A percentile compares a stretch with the other conserved stretches of the same genome.
Evolutionary conservation across 768 basidiomycete species (phyloP).

Genomic region (Paxillus rubicundulus): DNA sequence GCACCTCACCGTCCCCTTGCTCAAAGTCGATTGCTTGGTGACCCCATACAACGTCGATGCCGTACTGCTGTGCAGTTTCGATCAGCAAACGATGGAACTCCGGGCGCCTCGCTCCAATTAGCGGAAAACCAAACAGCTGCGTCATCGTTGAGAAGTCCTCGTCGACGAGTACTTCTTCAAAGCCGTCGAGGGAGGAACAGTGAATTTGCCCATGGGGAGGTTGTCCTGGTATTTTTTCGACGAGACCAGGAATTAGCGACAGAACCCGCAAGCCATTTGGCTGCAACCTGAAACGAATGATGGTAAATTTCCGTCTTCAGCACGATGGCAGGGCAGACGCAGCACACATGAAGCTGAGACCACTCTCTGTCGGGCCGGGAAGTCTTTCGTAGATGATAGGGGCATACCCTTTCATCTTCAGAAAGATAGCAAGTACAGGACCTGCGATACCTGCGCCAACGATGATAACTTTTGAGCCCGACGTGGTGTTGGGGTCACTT

Average conservation of each 20-base stretch:
- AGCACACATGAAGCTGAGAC: conserved; percentile 35
- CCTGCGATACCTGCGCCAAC: conserved; percentile 41
- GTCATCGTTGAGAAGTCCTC: conserved; percentile 14
- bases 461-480: conserved; percentile 34
- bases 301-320: not conserved
- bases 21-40: conserved; percentile 32
- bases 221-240: conserved; percentile 24
- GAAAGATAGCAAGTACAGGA: conserved; percentile 37
- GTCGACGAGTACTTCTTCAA: conserved; percentile 27
- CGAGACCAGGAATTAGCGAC: conserved; percentile 25
- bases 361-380: conserved; percentile 16
- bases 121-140: conserved; percentile 19
- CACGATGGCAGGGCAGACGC: not conserved
- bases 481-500: not conserved
- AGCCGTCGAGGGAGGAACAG: conserved; percentile 22
- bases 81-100: conserved; percentile 32
- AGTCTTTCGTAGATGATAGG: conserved; percentile 37
- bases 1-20: conserved; percentile 27
- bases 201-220: conserved; percentile 9
- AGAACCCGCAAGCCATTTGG: conserved; percentile 29
- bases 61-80: conserved; percentile 30
- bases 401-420: conserved; percentile 38
- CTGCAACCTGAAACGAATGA: conserved; percentile 22
- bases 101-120: conserved; percentile 33
- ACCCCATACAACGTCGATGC: conserved; percentile 34